These are phyloP conservation scores for Tolypocladium capitatum DNA, from an alignment of 2,329 filamentous ascomycete species.

Conservation along the genomic window DNA sequence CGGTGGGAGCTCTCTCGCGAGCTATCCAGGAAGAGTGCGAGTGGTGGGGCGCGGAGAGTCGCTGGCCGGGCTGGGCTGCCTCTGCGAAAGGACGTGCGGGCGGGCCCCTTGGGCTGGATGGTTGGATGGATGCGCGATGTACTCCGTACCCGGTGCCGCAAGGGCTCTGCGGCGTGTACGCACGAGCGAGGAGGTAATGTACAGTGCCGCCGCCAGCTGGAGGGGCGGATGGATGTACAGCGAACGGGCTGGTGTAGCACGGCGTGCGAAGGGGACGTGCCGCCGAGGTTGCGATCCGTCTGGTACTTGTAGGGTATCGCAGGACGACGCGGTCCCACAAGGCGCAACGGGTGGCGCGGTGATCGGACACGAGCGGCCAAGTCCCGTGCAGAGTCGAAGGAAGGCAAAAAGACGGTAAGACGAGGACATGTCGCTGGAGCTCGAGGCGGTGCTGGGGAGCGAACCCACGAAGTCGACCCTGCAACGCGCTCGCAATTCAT, in stretches of 20 bases:
- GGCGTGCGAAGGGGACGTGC: slow-evolving; percentile 1
- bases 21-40: slow-evolving; percentile 4
- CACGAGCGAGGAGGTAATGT: not conserved
- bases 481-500: not conserved
- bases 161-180: slow-evolving; percentile 2
- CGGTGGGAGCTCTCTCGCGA: slow-evolving; percentile 1
- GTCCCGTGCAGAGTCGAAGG: not conserved
- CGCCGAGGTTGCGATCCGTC: slow-evolving; percentile 2
- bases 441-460: not conserved
- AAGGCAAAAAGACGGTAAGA: not conserved
- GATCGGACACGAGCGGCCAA: not conserved
- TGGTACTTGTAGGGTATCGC: not conserved
- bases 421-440: not conserved
- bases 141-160: not conserved
- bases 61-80: not conserved
- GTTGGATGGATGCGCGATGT: not conserved
- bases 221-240: not conserved
- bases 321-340: slow-evolving; percentile 1
- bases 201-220: not conserved
- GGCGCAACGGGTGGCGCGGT: slow-evolving; percentile 2
- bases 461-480: not conserved
- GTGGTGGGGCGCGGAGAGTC: slow-evolving; percentile 1
- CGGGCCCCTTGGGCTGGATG: not conserved
- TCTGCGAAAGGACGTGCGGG: not conserved
- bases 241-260: slow-evolving; percentile 1